Evolutionary conservation across 805 yeast species (phyloP).

Genomic region (Starmera amethionina): DNA sequence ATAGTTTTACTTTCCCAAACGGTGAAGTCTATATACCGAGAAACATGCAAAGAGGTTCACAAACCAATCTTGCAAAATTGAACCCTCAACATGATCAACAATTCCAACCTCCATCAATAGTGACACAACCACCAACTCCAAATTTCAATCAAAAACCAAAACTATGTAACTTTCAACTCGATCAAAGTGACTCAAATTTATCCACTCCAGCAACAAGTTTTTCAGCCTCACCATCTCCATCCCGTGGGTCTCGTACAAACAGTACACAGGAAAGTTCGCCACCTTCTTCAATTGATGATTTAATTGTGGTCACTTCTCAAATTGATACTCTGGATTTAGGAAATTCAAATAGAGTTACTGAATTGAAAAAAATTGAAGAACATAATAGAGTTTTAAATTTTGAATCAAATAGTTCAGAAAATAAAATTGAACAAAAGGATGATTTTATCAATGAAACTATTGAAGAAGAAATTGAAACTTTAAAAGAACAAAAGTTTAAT

Average conservation of each 20-base stretch:
- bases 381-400: too few relatives aligned
- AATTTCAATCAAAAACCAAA: too few relatives aligned
- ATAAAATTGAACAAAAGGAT: too few relatives aligned
- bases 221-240: slow-evolving; percentile 18
- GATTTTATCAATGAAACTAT: too few relatives aligned
- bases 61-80: slow-evolving; percentile 6
- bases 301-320: slow-evolving; percentile 3
- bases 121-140: not conserved
- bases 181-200: not conserved
- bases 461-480: too few relatives aligned
- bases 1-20: slow-evolving; percentile 19
- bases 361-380: too few relatives aligned
- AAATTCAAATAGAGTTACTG: not conserved
- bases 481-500: too few relatives aligned
- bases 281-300: slow-evolving; percentile 19
- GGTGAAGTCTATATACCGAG: slow-evolving; percentile 21
- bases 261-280: slow-evolving; percentile 19
- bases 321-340: not conserved
- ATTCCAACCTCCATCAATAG: not conserved
- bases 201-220: slow-evolving; percentile 1
- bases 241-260: slow-evolving; percentile 15
- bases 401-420: too few relatives aligned
- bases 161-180: not conserved
- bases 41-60: slow-evolving; percentile 14
- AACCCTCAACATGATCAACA: not conserved